Evolutionary conservation across 805 yeast genomes (phyloP).

Genomic region (Ogataea nonfermentans): DNA sequence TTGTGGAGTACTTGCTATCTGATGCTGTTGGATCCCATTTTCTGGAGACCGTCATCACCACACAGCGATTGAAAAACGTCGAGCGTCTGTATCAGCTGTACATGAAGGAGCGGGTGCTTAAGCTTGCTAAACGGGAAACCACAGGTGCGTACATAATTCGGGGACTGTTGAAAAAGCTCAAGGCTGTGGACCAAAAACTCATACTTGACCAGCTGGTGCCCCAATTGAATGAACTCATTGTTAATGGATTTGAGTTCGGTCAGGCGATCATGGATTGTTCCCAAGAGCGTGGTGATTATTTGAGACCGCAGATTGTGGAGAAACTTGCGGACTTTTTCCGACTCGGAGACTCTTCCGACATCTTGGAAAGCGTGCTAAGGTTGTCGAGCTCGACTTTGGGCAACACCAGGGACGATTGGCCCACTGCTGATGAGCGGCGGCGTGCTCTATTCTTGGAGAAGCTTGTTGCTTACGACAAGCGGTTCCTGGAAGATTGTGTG

Average conservation of each 20-base stretch:
- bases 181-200: conserved; percentile 57
- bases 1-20: conserved; percentile 77
- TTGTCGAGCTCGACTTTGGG: conserved; percentile 73
- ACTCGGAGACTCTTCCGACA: conserved; percentile 37
- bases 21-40: conserved; percentile 95
- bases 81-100: conserved; percentile 68
- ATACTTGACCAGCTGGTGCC: conserved; percentile 68
- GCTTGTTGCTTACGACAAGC: conserved; percentile 64
- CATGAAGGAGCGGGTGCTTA: conserved; percentile 70
- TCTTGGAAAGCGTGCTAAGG: conserved; percentile 66
- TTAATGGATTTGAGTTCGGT: conserved; percentile 70
- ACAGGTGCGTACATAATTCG: conserved; percentile 82
- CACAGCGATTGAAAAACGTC: conserved; percentile 64
- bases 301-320: conserved; percentile 56
- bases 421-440: conserved; percentile 85
- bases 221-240: conserved; percentile 56
- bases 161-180: conserved; percentile 62
- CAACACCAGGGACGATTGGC: conserved; percentile 85
- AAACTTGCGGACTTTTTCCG: conserved; percentile 45
- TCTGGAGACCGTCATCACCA: conserved; percentile 66
- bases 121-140: conserved; percentile 76
- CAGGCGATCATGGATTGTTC: conserved; percentile 67
- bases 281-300: conserved; percentile 51
- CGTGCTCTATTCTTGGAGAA: conserved; percentile 72
- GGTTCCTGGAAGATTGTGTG: conserved; percentile 55